Conservation (phyloP, 2,329 filamentous ascomycete genomes). For the Trichoderma citrinoviride region DNA sequence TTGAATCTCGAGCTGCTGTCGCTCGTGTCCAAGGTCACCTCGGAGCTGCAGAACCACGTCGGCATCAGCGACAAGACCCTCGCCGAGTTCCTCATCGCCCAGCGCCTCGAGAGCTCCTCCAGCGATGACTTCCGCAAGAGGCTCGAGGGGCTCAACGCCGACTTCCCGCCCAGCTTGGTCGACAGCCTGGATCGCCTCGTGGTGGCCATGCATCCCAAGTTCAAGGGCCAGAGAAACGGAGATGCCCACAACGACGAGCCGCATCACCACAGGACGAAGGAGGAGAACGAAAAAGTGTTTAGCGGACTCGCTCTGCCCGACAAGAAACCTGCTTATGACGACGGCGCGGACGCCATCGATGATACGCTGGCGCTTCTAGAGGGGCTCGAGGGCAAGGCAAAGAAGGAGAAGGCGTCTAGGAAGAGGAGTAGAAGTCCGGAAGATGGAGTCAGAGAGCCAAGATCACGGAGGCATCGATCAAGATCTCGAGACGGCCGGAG, state of each 20-base stretch:
- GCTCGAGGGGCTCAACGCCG: constrained; percentile 73
- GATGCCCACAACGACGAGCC: constrained; percentile 41
- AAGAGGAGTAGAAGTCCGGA: constrained; percentile 61
- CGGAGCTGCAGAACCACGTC: constrained; percentile 90
- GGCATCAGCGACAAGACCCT: constrained; percentile 91
- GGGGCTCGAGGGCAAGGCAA: constrained; percentile 68
- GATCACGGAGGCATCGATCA: constrained; percentile 41
- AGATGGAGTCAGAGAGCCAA: constrained; percentile 45
- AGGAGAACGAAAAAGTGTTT: constrained; percentile 84
- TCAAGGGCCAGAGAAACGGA: constrained; percentile 61
- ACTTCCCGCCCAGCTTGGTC: constrained; percentile 79
- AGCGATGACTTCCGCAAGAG: constrained; percentile 72
- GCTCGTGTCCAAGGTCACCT: constrained; percentile 90
- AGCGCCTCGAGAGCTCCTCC: constrained; percentile 72
- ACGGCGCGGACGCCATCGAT: constrained; percentile 69
- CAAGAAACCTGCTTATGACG: constrained; percentile 48
- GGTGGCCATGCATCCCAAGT: constrained; percentile 84
- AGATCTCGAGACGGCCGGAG: constrained; percentile 43
- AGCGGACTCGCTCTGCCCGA: constrained; percentile 86
- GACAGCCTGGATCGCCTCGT: constrained; percentile 91
- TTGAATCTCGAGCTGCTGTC: constrained; percentile 88
- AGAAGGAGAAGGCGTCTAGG: constrained; percentile 47
- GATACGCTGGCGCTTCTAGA: constrained; percentile 93
- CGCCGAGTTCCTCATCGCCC: constrained; percentile 92
- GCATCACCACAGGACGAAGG: constrained; percentile 45